Conservation (phyloP, 306 rosid species). For the Glycine latifolia region DNA sequence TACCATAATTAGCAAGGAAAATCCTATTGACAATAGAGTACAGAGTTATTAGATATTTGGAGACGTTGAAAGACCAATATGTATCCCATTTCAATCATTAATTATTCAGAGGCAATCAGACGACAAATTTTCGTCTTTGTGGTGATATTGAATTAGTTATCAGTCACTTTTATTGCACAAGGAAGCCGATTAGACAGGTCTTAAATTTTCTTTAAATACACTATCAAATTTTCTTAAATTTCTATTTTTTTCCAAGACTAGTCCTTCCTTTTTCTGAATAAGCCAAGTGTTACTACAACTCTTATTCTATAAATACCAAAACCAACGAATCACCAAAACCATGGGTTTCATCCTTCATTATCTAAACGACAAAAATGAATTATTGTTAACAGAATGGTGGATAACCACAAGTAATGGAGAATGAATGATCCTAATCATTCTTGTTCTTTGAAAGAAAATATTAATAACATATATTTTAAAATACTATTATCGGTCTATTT, state of each 20-base stretch:
- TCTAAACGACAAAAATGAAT: not conserved
- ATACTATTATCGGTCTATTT: not conserved
- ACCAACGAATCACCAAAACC: not conserved
- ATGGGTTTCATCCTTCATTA: not conserved
- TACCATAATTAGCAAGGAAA: not conserved
- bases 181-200: not conserved
- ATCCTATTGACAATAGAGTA: not conserved
- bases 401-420: not conserved
- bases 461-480: not conserved
- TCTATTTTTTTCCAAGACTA: not conserved
- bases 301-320: not conserved
- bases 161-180: not conserved
- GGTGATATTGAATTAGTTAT: not conserved
- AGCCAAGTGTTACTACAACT: not conserved
- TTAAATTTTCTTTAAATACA: not conserved
- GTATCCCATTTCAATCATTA: not conserved
- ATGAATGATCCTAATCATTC: not conserved
- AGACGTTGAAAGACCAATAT: too few relatives aligned
- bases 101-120: not conserved
- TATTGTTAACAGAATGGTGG: not conserved
- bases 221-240: not conserved
- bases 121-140: not conserved
- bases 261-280: not conserved
- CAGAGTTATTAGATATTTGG: not conserved
- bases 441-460: not conserved